Evolutionary conservation across 352 stramenopile genomes (phyloP).

Genomic region (Phytophthora sp.): DNA sequence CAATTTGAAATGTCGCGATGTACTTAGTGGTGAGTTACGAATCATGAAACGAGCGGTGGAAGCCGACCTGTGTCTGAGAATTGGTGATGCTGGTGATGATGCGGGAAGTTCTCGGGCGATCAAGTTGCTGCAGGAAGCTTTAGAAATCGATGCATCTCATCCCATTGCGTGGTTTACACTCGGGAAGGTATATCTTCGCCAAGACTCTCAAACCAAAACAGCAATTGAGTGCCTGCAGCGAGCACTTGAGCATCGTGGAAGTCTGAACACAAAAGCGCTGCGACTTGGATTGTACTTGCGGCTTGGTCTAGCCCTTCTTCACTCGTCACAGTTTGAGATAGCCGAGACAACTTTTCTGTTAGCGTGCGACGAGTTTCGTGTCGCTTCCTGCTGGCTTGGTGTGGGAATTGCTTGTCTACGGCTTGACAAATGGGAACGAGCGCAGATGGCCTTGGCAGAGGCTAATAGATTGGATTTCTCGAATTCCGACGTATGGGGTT

Average conservation of each 20-base stretch:
- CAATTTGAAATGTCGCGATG: slow-evolving; percentile 42
- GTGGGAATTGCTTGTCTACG: slow-evolving; percentile 74
- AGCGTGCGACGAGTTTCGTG: slow-evolving; percentile 63
- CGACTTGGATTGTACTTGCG: slow-evolving; percentile 59
- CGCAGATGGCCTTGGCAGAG: slow-evolving; percentile 71
- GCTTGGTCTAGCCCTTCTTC: slow-evolving; percentile 65
- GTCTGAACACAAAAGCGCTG: slow-evolving; percentile 40
- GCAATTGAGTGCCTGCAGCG: slow-evolving; percentile 63
- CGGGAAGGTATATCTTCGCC: slow-evolving; percentile 48
- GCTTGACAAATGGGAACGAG: slow-evolving; percentile 62
- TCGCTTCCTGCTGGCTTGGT: slow-evolving; percentile 80
- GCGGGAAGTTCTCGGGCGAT: slow-evolving; percentile 26
- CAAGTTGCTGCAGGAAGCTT: slow-evolving; percentile 54
- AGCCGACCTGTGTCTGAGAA: slow-evolving; percentile 46
- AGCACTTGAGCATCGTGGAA: slow-evolving; percentile 41
- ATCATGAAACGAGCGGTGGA: slow-evolving; percentile 57
- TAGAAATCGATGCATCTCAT: slow-evolving; percentile 63
- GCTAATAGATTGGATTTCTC: slow-evolving; percentile 74
- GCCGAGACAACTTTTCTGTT: slow-evolving; percentile 64
- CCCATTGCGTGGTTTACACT: slow-evolving; percentile 66
- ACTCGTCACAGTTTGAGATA: slow-evolving; percentile 62
- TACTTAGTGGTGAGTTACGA: slow-evolving; percentile 52
- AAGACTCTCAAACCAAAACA: slow-evolving; percentile 46
- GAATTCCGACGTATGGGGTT: slow-evolving; percentile 81
- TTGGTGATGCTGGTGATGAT: slow-evolving; percentile 22